Conservation (phyloP, 495 filamentous ascomycete species). For the Bacidia rubella region DNA sequence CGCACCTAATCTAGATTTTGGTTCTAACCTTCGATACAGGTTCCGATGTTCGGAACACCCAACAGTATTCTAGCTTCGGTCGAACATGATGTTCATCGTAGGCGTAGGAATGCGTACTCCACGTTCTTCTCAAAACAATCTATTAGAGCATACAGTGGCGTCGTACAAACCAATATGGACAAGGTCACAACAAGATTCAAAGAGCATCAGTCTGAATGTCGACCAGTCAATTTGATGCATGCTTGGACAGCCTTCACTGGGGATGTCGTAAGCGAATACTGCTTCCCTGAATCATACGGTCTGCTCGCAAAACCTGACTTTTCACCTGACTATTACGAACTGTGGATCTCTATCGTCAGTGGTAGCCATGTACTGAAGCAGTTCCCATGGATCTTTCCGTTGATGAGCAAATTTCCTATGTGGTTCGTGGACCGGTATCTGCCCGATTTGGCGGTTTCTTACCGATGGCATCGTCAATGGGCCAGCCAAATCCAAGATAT, state of each 20-base stretch:
- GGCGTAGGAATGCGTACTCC: conserved; percentile 27
- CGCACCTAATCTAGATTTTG: too few relatives aligned
- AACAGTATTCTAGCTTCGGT: conserved; percentile 32
- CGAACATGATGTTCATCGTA: conserved; percentile 32
- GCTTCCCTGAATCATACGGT: conserved; percentile 27
- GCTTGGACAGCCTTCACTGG: conserved; percentile 27
- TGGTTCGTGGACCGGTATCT: conserved; percentile 14
- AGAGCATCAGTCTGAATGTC: conserved; percentile 19
- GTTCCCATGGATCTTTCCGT: conserved; percentile 19
- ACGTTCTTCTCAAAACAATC: conserved; percentile 15
- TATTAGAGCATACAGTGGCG: conserved; percentile 7
- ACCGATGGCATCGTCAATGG: conserved; percentile 12
- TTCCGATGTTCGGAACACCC: conserved; percentile 10
- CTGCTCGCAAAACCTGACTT: conserved; percentile 20
- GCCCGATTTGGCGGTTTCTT: conserved; percentile 7
- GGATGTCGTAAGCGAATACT: conserved; percentile 32
- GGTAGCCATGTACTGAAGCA: conserved; percentile 16
- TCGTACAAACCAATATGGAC: conserved; percentile 13
- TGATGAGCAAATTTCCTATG: conserved; percentile 13
- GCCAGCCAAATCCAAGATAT: conserved; percentile 11
- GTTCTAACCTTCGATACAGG: too few relatives aligned
- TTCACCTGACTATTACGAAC: conserved; percentile 10
- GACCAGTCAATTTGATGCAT: conserved; percentile 24
- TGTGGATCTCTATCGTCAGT: conserved; percentile 12
- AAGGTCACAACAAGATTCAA: conserved; percentile 23